Percentiles rank a stretch among this genome's conserved stretches.
Conservation (phyloP, 306 rosid species). For the Trifolium dubium region DNA sequence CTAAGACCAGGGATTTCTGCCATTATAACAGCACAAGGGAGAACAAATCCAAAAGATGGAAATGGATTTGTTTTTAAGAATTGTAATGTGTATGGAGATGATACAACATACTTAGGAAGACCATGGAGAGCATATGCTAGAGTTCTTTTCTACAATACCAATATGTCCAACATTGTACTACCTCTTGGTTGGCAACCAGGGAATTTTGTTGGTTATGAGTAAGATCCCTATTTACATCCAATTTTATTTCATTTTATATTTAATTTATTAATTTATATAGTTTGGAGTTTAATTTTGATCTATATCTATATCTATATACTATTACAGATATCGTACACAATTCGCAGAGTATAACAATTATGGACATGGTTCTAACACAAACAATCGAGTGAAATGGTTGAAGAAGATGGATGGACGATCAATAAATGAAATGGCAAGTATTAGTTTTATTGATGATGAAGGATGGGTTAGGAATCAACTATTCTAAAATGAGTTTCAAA, state of each 20-base stretch:
- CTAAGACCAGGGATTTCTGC: slow-evolving; percentile 40
- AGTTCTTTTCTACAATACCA: slow-evolving; percentile 65
- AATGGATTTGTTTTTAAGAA: slow-evolving; percentile 77
- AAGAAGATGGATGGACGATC: slow-evolving; percentile 43
- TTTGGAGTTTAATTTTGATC: too few species aligned
- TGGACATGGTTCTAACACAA: slow-evolving; percentile 60
- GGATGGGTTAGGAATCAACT: slow-evolving; percentile 55
- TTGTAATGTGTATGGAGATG: slow-evolving; percentile 58
- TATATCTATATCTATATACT: not conserved
- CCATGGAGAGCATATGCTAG: slow-evolving; percentile 80
- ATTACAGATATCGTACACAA: slow-evolving; percentile 48
- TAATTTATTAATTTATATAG: not conserved
- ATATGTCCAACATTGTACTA: slow-evolving; percentile 48
- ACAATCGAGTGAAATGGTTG: slow-evolving; percentile 62
- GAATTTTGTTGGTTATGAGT: slow-evolving; percentile 43
- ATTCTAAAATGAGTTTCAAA: not conserved
- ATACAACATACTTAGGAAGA: slow-evolving; percentile 73
- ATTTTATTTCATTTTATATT: too few species aligned
- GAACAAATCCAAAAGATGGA: slow-evolving; percentile 47
- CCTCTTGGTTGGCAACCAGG: slow-evolving; percentile 74
- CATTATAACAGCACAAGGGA: slow-evolving; percentile 58
- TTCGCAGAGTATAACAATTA: slow-evolving; percentile 58
- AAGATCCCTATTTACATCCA: slow-evolving; percentile 18
- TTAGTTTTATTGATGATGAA: slow-evolving; percentile 50
- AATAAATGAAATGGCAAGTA: slow-evolving; percentile 37